Evolutionary conservation across 805 yeast species (phyloP), one percentile per base, ranked within the genome.

Genomic region (Schizosaccharomyces osmophilus): DNA sequence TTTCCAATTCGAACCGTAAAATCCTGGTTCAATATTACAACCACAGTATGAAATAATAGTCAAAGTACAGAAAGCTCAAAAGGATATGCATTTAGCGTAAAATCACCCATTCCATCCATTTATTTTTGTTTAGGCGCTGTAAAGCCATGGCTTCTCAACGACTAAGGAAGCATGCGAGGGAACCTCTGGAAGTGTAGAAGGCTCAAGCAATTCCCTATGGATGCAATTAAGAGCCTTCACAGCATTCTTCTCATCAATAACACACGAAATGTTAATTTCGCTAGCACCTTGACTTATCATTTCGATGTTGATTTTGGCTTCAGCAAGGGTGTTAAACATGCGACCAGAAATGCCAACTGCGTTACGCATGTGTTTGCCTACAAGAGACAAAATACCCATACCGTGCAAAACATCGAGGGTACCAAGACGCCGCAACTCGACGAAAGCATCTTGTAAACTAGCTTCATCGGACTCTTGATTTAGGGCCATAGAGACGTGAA

Each of bases 241-340:
- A 15, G 94, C 82, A 69, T 93, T 93, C 62, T 75, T 74, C 66
- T 85, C 87, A 65, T 85, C 85, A 64, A 93, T 87, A 61, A 93
- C 98, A 65, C 97, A 94, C 42, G 95, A 85, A 61, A 93, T 93
- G 71, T 93, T 93, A 69, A 93, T 93, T 73, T 93, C 98, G 69
- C 90, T 90, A 22, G 97, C 96, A 68, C 98, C 98, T 77, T 93
- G 98, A 63, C 88, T 81, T 73, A 93, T 93, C 98, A 93, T 93
- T 73, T 93, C 98, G 67, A 93, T 87, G 73, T 93, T 93, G 69
- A 93, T 84, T 58, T 80, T 79, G 68, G 90, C 94, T 69, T 86
- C 89, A 6, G 97, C 97, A 66, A 93, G 76, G 1, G 94, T 87
- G 67, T 88, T 82, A 75, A 93, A 93, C 95, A 90, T 90, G 66